Evolutionary conservation across 2,329 filamentous ascomycete genomes (phyloP), one percentile per base, ranked within the genome.

Genomic region (Phyllosticta citrichinensis): DNA sequence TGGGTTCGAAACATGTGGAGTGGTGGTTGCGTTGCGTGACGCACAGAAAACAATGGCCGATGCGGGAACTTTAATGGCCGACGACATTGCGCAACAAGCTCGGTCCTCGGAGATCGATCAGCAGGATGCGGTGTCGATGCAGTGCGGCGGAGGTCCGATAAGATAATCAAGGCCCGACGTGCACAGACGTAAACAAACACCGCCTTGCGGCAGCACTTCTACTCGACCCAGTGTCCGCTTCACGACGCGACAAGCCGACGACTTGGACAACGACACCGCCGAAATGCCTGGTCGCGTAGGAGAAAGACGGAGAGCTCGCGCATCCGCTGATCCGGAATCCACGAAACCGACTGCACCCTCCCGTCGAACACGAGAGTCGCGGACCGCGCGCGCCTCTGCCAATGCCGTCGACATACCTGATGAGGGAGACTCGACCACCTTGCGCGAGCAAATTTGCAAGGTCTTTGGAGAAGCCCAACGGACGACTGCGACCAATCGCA

Each of bases 401-500:
- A 64, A 71, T 60, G 67, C 71, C 24, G 66, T 76, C 58, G 75
- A 78, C 54, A 70, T 88, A n/a, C 87, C 88, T 50, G 83, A 87
- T 68, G 91, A 96, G 70, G 82, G 86, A 3, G 83, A 85, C 58
- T 80, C 84, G 55, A 91, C 83, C 62, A 82, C 82, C 17, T 77
- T 97, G 66, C 88, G 92, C 68, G 82, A 81, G 40, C 87, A 89
- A 70, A 81, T 96, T 58, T 88, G 86, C 70, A 70, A 73, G 30
- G 71, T 80, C 19, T 81, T 82, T 65, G 68, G 70, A 51, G 91
- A 81, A 64, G 76, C 93, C 35, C 94, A 99, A 74, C 87, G 87
- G 67, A 95, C 89, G 1, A 95, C 89, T 0, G 91, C 92, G 1
- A 89, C 89, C 1, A 94, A 99, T 72, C 82, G 93, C 63, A 97